These are phyloP conservation scores for Endothia cerciana DNA, from an alignment of 2,329 filamentous ascomycete species.

Conservation along the genomic window DNA sequence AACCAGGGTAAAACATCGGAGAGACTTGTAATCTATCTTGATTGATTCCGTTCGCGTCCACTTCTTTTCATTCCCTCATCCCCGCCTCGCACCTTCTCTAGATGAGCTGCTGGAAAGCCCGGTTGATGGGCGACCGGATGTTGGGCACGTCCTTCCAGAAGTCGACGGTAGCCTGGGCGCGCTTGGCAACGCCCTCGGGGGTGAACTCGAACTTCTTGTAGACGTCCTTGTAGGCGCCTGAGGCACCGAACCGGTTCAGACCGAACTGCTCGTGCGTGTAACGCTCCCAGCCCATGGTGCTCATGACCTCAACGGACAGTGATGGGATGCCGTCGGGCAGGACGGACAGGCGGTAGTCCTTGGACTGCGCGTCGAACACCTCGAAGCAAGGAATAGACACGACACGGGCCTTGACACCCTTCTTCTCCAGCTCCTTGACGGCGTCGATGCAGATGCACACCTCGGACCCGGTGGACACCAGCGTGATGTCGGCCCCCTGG, in stretches of 20 bases:
- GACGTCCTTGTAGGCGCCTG: conserved; percentile 95
- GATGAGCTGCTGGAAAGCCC: conserved; percentile 95
- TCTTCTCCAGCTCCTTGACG: conserved; percentile 87
- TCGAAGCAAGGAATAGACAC: conserved; percentile 97
- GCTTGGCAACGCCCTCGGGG: conserved; percentile 94
- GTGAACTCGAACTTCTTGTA: conserved; percentile 99
- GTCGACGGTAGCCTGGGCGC: conserved; percentile 85
- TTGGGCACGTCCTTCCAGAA: conserved; percentile 96
- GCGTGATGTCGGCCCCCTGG: conserved; percentile 81
- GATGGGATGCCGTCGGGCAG: conserved; percentile 93
- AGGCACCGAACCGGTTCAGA: conserved; percentile 98
- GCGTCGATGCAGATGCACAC: conserved; percentile 92
- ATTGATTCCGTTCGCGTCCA: neutral
- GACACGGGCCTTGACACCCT: conserved; percentile 84
- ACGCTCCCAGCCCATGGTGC: conserved; percentile 97
- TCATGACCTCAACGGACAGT: conserved; percentile 94
- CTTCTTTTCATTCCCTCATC: conserved; percentile 15
- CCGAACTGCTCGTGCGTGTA: conserved; percentile 99
- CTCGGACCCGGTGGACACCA: conserved; percentile 95
- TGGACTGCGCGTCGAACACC: conserved; percentile 90
- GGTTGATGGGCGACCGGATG: conserved; percentile 93
- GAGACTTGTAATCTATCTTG: conserved; percentile 15
- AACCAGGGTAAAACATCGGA: conserved; percentile 3
- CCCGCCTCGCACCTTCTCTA: conserved; percentile 48
- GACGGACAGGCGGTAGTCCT: conserved; percentile 93